A percentile compares a stretch with the other conserved stretches of the same genome.
Conservation (phyloP, 352 stramenopile genomes). For the Phytophthora sp. region DNA sequence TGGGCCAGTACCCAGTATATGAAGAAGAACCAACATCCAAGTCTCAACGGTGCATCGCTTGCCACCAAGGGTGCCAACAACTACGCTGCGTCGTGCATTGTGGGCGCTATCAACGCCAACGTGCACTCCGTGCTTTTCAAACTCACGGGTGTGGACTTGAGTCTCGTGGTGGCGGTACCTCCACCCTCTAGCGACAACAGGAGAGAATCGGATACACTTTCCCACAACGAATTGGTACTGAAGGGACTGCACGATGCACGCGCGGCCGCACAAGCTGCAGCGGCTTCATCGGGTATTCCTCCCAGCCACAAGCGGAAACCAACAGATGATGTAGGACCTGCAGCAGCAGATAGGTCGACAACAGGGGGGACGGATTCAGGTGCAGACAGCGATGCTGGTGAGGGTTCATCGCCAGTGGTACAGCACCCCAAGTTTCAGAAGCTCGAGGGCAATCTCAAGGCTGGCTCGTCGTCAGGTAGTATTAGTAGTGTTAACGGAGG, state of each 20-base stretch:
- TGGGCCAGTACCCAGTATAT: slow-evolving; percentile 87
- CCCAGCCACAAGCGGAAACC: slow-evolving; percentile 64
- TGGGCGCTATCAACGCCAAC: slow-evolving; percentile 77
- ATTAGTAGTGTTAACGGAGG: slow-evolving; percentile 43
- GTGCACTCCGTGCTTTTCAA: slow-evolving; percentile 70
- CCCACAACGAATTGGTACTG: slow-evolving; percentile 64
- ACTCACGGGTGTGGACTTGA: slow-evolving; percentile 78
- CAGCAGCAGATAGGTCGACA: slow-evolving; percentile 18
- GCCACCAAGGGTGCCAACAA: slow-evolving; percentile 71
- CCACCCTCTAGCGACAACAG: slow-evolving; percentile 9
- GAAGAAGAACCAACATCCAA: slow-evolving; percentile 63
- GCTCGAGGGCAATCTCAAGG: slow-evolving; percentile 51
- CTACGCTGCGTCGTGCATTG: slow-evolving; percentile 77
- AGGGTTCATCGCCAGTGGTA: slow-evolving; percentile 29
- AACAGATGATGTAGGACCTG: slow-evolving; percentile 32
- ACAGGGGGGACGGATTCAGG: slow-evolving; percentile 23
- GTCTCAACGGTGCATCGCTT: slow-evolving; percentile 64
- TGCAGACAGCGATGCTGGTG: slow-evolving; percentile 33
- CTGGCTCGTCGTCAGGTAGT: slow-evolving; percentile 52
- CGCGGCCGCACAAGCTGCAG: slow-evolving; percentile 4
- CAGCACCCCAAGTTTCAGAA: slow-evolving; percentile 61
- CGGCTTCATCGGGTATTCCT: slow-evolving; percentile 16
- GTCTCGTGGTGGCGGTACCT: slow-evolving; percentile 48
- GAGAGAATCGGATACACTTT: slow-evolving; percentile 49
- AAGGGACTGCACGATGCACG: slow-evolving; percentile 53